Conservation (phyloP, 164 flowering plant genomes). For the Dillenia turbinata region DNA sequence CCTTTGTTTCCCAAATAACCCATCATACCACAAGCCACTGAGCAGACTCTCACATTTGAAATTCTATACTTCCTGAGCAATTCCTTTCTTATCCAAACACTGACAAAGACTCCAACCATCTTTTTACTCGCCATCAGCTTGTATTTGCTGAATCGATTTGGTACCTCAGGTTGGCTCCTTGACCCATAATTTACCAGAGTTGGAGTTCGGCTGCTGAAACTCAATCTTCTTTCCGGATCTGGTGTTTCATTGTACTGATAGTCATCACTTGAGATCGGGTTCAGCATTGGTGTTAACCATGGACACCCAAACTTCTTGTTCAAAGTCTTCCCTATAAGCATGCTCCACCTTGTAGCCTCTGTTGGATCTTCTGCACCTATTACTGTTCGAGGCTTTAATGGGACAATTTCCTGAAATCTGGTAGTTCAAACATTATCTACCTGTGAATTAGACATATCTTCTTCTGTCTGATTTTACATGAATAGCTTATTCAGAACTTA, state of each 20-base stretch:
- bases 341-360: constrained; percentile 60
- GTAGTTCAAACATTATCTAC: background rate
- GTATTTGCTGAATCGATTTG: constrained; percentile 26
- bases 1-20: constrained; percentile 85
- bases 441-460: no score
- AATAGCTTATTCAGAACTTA: constrained; percentile 18
- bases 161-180: constrained; percentile 3
- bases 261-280: constrained; percentile 31
- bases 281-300: constrained; percentile 45
- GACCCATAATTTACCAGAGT: constrained; percentile 13
- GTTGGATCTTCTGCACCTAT: constrained; percentile 63
- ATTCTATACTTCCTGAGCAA: constrained; percentile 37
- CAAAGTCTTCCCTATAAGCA: constrained; percentile 62
- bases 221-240: constrained; percentile 8
- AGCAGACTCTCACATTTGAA: constrained; percentile 51
- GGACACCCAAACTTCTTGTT: constrained; percentile 49
- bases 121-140: constrained; percentile 67
- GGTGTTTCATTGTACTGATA: constrained; percentile 11
- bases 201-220: background rate
- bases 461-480: no score
- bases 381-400: constrained; percentile 48
- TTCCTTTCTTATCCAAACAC: constrained; percentile 63
- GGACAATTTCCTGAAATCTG: constrained; percentile 86
- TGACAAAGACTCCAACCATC: constrained; percentile 77
- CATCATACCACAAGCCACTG: constrained; percentile 81